Evolutionary conservation across 164 flowering plant species (phyloP), one percentile per base, ranked within the genome.

Genomic region (Dillenia suffruticosa): DNA sequence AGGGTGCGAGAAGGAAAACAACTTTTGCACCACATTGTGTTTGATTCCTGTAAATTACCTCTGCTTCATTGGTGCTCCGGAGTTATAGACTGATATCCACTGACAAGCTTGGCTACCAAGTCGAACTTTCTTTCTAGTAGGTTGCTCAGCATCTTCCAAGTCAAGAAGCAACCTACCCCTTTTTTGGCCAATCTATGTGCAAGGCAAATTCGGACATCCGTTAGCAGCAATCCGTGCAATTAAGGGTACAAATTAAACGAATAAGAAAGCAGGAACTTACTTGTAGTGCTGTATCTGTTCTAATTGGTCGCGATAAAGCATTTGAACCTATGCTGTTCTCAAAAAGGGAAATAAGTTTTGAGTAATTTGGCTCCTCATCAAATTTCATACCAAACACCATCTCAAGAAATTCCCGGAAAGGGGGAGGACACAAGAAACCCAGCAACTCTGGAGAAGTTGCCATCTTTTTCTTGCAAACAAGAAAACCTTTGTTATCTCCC

Each of bases 401-500:
- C 69, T 83, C 88, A 56, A 83, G 78, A 67, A 83, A 79, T 16
- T 77, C 76, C 65, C 71, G 68, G 61, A 83, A 79, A 15, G 88
- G 82, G 44, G 70, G 61, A 46, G 88, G 82, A 55, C 83, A 77
- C 11, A 72, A 64, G 66, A 65, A 56, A 63, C 88, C 81, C 46
- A 83, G 75, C 63, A 63, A 68, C 71, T 81, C 78, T 2, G 82
- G 70, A 62, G 85, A 71, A 59, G 84, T 79, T 47, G 74, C 77
- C 88, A 81, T 77, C 72, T 83, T 83, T 66, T 76, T 81, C 71
- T 74, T 79, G 52, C 85, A 83, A 58, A 83, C 88, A 69, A 79
- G 82, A 68, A 81, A 83, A 16, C 78, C 72, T 77, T 79, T 83
- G 54, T 81, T 83, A n/a, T 83, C 85, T 51, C 85, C 88, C 85